Conservation (phyloP, 1,284 basidiomycete genomes). For the Salmacisia buchloeana region DNA sequence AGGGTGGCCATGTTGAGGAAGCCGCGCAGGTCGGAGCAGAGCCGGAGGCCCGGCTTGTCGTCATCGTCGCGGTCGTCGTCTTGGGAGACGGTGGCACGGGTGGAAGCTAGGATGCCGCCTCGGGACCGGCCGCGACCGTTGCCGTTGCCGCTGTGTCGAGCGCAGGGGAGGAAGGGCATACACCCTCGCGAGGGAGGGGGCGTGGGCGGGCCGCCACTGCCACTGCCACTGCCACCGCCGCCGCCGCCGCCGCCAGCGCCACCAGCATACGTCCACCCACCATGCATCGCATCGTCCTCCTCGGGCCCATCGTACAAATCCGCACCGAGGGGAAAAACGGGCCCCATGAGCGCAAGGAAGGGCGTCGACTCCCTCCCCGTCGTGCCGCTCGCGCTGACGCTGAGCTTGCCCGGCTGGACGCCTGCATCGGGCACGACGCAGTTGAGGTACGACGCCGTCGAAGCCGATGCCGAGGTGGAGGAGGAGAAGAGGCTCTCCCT, state of each 20-base stretch:
- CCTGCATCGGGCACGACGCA: no score
- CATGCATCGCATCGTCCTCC: background rate
- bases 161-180: no score
- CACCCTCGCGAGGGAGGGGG: no score
- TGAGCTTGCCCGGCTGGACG: no score
- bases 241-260: background rate
- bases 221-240: background rate
- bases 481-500: no score
- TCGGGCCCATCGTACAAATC: conserved; percentile 1
- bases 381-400: background rate
- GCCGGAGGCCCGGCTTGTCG: no score
- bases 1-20: conserved; percentile 27
- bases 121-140: background rate
- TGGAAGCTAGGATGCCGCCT: background rate
- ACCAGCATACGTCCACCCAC: background rate
- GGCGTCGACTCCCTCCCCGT: background rate
- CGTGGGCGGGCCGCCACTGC: background rate
- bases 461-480: no score
- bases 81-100: background rate
- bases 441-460: no score
- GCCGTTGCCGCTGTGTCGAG: no score
- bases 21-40: conserved; percentile 19
- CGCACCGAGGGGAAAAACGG: background rate
- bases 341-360: background rate
- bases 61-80: background rate